Conservation (phyloP, 2,329 filamentous ascomycete species). For the Aspergillus aculeatinus region DNA sequence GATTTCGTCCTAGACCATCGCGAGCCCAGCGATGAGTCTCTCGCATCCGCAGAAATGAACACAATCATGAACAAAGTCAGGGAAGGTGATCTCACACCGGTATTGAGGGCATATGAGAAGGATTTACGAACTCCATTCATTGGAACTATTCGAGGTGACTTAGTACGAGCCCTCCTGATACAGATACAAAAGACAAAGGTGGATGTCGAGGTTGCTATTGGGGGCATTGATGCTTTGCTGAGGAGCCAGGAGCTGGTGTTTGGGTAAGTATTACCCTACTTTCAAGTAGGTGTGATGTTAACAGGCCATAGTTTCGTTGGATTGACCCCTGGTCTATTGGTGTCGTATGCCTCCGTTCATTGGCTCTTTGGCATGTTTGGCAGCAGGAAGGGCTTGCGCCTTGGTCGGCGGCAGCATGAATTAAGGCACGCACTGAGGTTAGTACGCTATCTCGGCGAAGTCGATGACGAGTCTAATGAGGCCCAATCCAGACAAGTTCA, state of each 20-base stretch:
- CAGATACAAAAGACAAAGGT: conserved; percentile 99
- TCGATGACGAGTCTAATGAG: neutral
- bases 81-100: conserved; percentile 89
- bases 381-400: conserved; percentile 65
- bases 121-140: conserved; percentile 79
- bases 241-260: conserved; percentile 98
- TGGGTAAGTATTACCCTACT: conserved; percentile 47
- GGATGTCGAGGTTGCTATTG: conserved; percentile 92
- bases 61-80: conserved; percentile 76
- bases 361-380: conserved; percentile 72
- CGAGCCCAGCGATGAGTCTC: conserved; percentile 54
- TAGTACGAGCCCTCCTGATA: conserved; percentile 86
- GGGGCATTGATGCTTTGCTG: conserved; percentile 88
- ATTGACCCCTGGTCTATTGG: conserved; percentile 86
- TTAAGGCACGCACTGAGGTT: conserved; percentile 74
- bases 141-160: conserved; percentile 79
- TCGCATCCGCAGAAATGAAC: conserved; percentile 59
- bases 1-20: conserved; percentile 89
- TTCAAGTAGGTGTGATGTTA: conserved; percentile 8
- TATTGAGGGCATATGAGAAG: conserved; percentile 86
- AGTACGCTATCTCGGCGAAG: neutral
- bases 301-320: conserved; percentile 70
- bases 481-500: conserved; percentile 66
- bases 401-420: conserved; percentile 65
- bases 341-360: conserved; percentile 70